phyloP scores from a whole-genome alignment of 768 basidiomycete species.

The Boletus eberwhitei region DNA sequence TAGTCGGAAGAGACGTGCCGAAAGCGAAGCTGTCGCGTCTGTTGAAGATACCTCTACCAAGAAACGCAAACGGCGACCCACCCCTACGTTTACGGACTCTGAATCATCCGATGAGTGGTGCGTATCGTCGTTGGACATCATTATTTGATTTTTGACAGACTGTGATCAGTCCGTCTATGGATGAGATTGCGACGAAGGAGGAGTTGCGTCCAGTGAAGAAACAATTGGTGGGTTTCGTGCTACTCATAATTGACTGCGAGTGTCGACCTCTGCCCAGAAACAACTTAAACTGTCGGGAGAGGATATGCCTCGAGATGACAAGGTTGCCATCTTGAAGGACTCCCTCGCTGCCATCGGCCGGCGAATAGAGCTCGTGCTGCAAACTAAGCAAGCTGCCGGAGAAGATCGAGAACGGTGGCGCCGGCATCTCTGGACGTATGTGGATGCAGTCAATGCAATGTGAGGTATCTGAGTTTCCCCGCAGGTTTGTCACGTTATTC shows the following conservation, averaged over 20 bases:
- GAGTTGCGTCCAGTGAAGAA: constrained; percentile 95
- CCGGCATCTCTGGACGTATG: constrained; percentile 95
- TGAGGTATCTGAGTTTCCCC: constrained; percentile 5
- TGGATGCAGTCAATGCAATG: constrained; percentile 22
- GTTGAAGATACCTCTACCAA: constrained; percentile 65
- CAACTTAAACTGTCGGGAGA: constrained; percentile 92
- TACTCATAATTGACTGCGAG: neutral
- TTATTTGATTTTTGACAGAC: constrained; percentile 6
- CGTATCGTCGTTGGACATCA: constrained; percentile 28
- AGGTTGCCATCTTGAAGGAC: constrained; percentile 93
- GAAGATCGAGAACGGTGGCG: constrained; percentile 87
- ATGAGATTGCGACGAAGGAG: constrained; percentile 89
- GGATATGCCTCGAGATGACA: constrained; percentile 91
- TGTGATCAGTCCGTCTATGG: constrained; percentile 81
- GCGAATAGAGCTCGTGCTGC: constrained; percentile 83
- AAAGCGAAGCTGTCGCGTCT: constrained; percentile 81
- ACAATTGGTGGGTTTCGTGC: constrained; percentile 63
- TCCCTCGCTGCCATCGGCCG: constrained; percentile 91
- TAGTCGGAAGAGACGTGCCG: constrained; percentile 71
- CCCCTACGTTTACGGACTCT: constrained; percentile 94
- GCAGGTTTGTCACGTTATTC: constrained; percentile 89
- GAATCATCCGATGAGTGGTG: constrained; percentile 91
- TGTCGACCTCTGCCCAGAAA: constrained; percentile 55
- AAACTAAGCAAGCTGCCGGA: constrained; percentile 69
- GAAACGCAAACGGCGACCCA: constrained; percentile 90